Base-by-base conservation (phyloP, 2,329 filamentous ascomycete species). In the Stachybotrys echinatus region DNA sequence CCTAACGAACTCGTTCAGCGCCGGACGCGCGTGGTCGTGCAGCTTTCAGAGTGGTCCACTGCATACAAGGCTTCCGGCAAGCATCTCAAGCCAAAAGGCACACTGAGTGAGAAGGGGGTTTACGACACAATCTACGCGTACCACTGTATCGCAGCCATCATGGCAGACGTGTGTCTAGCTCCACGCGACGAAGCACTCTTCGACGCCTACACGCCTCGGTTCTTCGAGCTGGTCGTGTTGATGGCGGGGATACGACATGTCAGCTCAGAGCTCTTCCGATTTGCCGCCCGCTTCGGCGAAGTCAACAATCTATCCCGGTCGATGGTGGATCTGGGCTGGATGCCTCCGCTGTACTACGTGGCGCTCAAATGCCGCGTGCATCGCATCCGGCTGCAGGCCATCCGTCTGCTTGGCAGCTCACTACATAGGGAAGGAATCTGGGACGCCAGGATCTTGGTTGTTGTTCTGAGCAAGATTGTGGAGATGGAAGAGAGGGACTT, bases 331-430 rank as follows among this genome's bases (percentile, higher is more conserved):
- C 62, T 74, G 12, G 74, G 74, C 8, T 74, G 71, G 61, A 65
- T 75, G 8, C 63, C 72, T 6, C 67, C 72, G 0, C 62, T 77
- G 3, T 77, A 75, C 51, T 77, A 67, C 51, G 57, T 67, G 3
- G 74, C 72, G 0, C 49, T 74, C 4, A 77, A 78, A 52, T 80
- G 76, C 42, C 72, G 76, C 1, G 58, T 68, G 2, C 68, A 65
- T 40, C 58, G 59, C 5, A 57, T 77, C 8, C 31, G 31, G 10
- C 31, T 37, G 31, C 31, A 37, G 17, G 31, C 31, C 31, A 37
- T 37, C 31, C 31, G 31, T 8, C 31, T 37, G 10, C 31, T 37
- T 8, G 31, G 17, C 8, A 37, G 31, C 31, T 37, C 31, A 17
- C 17, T 37, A 37, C 31, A 37, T 37, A 8, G 31, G 17, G 31